Evolutionary conservation across 1,139 yeast genomes (phyloP), one percentile per base, ranked within the genome.

Genomic region (Blastobotrys serpentis): DNA sequence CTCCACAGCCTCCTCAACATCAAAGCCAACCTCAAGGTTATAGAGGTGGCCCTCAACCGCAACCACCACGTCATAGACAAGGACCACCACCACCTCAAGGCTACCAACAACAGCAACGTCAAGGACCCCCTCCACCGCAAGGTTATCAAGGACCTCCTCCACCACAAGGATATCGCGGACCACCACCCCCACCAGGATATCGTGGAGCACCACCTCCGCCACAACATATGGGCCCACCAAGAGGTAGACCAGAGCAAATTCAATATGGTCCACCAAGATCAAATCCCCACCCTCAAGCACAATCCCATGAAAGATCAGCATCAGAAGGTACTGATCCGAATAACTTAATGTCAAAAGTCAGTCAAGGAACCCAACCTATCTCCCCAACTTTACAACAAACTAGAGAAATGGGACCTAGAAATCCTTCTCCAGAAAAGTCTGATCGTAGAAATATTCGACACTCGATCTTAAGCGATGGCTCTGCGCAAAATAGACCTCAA

Each of bases 281-380:
- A 26, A 16, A 18, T 11, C 4, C 14, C 32, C n/a, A 17, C 19
- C 18, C 33, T 22, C 34, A 44, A 37, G 19, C 41, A 3, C 46
- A 33, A 23, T 23, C 39, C 13, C 67, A 65, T 42, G 63, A 61
- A 44, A 59, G 68, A 42, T 55, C 60, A 18, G 64, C 64, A 6
- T 63, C 68, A 4, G 64, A 62, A 34, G 69, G 70, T 17, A 54
- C 56, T 19, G 58, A 54, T 47, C 64, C 65, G 42, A 62, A 63
- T 48, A 62, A 63, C 48, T 49, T 63, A 43, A 55, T 63, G 46
- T 54, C 59, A 6, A 53, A 54, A 6, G 63, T 61, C 18, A 55
- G 56, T 18, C 54, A 52, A 4, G 52, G 56, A 8, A 57, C 66
- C 5, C 56, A 59, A 44, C 64, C 68, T 2, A 44, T 58, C 34